These are phyloP conservation scores for Solanum sitiens DNA, from an alignment of 257 asterid genomes.

Conservation along the genomic window DNA sequence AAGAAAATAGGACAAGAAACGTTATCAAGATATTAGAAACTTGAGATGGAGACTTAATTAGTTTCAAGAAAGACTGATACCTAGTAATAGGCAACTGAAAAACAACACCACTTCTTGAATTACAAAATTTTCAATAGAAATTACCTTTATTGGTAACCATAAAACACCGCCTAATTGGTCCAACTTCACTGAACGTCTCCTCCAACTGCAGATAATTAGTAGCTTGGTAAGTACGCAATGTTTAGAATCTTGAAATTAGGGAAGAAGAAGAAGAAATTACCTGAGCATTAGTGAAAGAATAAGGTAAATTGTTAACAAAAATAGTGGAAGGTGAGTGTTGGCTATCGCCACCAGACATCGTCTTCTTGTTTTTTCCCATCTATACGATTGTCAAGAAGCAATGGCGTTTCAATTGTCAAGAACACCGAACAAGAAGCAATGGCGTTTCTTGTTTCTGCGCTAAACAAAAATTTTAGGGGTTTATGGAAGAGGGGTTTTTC, in stretches of 20 bases:
- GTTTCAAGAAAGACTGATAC: not conserved
- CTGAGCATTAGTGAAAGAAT: constrained; percentile 62
- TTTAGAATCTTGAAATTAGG: not conserved
- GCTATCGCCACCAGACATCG: constrained; percentile 27
- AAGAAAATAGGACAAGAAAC: not conserved
- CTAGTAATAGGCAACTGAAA: not conserved
- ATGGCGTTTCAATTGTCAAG: not conserved
- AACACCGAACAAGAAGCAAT: not conserved
- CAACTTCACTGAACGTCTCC: constrained; percentile 85
- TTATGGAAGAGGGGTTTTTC: not conserved
- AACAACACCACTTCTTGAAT: not conserved
- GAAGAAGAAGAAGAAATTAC: constrained; percentile 10
- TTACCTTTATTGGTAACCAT: constrained; percentile 79
- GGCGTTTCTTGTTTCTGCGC: not conserved
- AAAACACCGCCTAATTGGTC: constrained; percentile 86
- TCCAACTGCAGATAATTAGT: constrained; percentile 44
- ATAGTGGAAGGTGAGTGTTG: constrained; percentile 66
- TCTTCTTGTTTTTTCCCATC: constrained; percentile 64
- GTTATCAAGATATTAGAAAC: not conserved
- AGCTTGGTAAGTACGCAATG: not conserved
- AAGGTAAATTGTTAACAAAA: constrained; percentile 75
- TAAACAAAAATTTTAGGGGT: not conserved
- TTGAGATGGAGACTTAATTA: not conserved
- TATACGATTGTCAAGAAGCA: not conserved
- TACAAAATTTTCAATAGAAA: not conserved